Evolutionary conservation across 139 green algal genomes (phyloP).

Genomic region (Diplosphaera chodatii): DNA sequence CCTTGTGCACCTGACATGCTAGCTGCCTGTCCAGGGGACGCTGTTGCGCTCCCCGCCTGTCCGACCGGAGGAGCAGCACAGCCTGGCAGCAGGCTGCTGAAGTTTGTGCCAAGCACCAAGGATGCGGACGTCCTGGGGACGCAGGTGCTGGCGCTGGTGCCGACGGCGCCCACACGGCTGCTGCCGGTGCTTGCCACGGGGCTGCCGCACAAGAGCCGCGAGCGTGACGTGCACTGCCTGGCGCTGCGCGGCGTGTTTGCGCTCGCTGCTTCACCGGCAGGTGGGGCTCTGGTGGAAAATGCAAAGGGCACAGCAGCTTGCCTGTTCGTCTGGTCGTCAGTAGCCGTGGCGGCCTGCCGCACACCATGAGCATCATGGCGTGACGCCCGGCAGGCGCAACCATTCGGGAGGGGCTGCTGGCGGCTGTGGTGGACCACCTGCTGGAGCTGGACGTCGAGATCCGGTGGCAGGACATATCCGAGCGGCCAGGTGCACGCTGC

Average conservation of each 20-base stretch:
- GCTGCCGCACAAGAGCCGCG: slow-evolving; percentile 62
- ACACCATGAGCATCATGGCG: too few relatives aligned
- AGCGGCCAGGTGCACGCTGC: slow-evolving; percentile 29
- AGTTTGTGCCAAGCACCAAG: too few relatives aligned
- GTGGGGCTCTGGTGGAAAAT: too few relatives aligned
- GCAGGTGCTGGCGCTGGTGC: slow-evolving; percentile 65
- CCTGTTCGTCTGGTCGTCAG: too few relatives aligned
- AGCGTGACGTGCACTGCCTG: slow-evolving; percentile 63
- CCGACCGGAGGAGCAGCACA: too few relatives aligned
- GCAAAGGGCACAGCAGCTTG: too few relatives aligned
- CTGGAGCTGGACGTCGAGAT: slow-evolving; percentile 80
- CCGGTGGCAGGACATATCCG: slow-evolving; percentile 78
- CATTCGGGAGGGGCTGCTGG: slow-evolving; percentile 59
- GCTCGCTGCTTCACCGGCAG: slow-evolving; percentile 47
- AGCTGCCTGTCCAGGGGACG: too few relatives aligned
- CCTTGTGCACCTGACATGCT: too few relatives aligned
- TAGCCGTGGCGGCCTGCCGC: too few relatives aligned
- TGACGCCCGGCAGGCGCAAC: slow-evolving; percentile 29
- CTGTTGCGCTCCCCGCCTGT: too few relatives aligned
- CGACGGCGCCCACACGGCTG: slow-evolving; percentile 47
- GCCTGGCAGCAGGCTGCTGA: too few relatives aligned
- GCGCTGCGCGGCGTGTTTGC: slow-evolving; percentile 55
- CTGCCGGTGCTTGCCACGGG: slow-evolving; percentile 46
- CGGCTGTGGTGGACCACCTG: slow-evolving; percentile 61
- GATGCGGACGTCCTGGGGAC: too few relatives aligned